Base-by-base conservation (phyloP, 2,329 filamentous ascomycete species). In the Aspergillus novoparasiticus region DNA sequence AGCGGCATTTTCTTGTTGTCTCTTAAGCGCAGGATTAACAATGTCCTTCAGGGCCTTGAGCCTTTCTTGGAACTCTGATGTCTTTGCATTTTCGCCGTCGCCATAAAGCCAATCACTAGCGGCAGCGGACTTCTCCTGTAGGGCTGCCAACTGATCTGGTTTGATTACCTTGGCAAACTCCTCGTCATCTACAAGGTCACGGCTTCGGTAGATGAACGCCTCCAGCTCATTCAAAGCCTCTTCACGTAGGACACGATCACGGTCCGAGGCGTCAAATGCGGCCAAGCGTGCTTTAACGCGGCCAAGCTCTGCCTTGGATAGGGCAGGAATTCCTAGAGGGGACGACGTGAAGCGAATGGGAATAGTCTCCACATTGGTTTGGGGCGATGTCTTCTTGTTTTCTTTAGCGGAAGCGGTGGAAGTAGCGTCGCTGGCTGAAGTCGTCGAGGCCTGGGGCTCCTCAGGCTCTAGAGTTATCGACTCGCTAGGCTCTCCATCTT, bases 191-290 rank as follows among this genome's bases (percentile, higher is more conserved):
- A 97, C 83, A 51, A 96, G 84, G 76, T 97, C 93, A 30, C 93
- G 89, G 32, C 91, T 87, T 72, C 89, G 90, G 83, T 99, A 99
- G 16, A 94, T 97, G 78, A 91, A 98, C 14, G 86, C 90, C 79
- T 99, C 95, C n/a, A 99, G 87, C 68, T 91, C 90, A 79, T 98
- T 99, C 62, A 97, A 83, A 1, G 92, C 88, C 76, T 97, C 94
- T 75, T 97, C 94, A 36, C 94, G 88, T 62, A 88, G 83, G 41
- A 88, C 80, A 57, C 94, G 90, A 32, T 90, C 87, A 69, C 86
- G 87, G 78, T 99, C 95, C 2, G 94, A 97, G 30, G 86, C 84
- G 69, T 96, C 93, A 71, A 99, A 98, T 5, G 92, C 90, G 71
- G 88, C 85, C 50, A 99, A 86, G 51, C 92, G 90, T 69, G 91